Conservation (phyloP, 148 eudicot species). For the Oxyria digyna region DNA sequence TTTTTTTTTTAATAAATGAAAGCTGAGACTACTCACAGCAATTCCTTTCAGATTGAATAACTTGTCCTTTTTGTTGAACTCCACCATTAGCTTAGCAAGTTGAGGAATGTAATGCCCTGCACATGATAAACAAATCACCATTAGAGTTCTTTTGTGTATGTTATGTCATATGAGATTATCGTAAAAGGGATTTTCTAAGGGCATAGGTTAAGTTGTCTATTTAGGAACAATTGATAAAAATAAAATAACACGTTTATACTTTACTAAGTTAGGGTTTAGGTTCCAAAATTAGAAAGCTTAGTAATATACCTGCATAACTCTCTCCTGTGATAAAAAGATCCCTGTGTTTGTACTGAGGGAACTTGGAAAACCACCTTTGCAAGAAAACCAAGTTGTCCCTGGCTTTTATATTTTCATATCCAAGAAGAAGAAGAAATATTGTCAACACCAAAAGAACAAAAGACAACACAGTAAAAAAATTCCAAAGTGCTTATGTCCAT, state of each 20-base stretch:
- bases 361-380: slow-evolving; percentile 77
- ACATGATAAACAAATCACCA: slow-evolving; percentile 4
- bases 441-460: neutral
- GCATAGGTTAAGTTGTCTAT: too few relatives aligned
- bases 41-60: slow-evolving; percentile 85
- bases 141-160: neutral
- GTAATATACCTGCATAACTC: slow-evolving; percentile 84
- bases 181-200: too few relatives aligned
- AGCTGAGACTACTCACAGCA: slow-evolving; percentile 43
- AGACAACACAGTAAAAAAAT: neutral
- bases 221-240: too few relatives aligned
- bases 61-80: slow-evolving; percentile 46
- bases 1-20: neutral
- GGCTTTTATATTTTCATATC: slow-evolving; percentile 28
- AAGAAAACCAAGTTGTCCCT: slow-evolving; percentile 80
- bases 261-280: too few relatives aligned
- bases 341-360: slow-evolving; percentile 61
- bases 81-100: slow-evolving; percentile 71
- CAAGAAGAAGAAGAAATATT: slow-evolving; percentile 9
- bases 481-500: neutral
- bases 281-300: too few relatives aligned
- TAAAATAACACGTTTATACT: too few relatives aligned
- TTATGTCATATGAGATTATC: neutral
- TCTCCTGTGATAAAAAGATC: slow-evolving; percentile 86
- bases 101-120: slow-evolving; percentile 96